Evolutionary conservation across 306 rosid species (phyloP).

Genomic region (Quercus variabilis): DNA sequence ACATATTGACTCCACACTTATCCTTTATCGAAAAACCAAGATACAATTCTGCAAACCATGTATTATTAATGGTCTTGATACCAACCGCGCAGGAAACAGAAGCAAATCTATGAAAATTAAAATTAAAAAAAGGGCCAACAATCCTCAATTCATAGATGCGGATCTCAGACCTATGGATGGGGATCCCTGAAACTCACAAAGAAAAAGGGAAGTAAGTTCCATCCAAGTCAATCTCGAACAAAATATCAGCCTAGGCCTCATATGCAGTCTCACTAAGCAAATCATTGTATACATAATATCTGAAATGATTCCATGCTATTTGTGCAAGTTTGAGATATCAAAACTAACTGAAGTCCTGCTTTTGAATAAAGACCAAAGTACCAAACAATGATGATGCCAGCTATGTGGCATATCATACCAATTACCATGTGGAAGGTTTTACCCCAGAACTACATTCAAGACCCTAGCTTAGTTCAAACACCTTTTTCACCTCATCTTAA

Average conservation of each 20-base stretch:
- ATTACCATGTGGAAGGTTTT: constrained; percentile 2
- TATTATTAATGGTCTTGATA: too few species aligned
- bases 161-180: too few species aligned
- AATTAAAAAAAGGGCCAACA: too few species aligned
- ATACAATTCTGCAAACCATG: too few species aligned
- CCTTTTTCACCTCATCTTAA: constrained; percentile 6
- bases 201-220: too few species aligned
- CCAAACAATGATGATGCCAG: background rate
- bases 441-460: background rate
- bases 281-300: background rate
- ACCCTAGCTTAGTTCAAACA: constrained; percentile 7
- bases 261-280: background rate
- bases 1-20: too few species aligned
- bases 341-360: constrained; percentile 6
- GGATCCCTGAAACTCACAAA: too few species aligned
- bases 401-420: background rate
- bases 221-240: background rate
- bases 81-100: too few species aligned
- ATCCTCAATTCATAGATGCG: too few species aligned
- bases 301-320: background rate
- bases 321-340: background rate
- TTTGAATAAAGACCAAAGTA: constrained; percentile 1
- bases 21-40: too few species aligned
- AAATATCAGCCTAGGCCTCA: background rate
- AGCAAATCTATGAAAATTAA: too few species aligned